These are phyloP conservation scores for Huntiella omanensis DNA, from an alignment of 2,329 filamentous ascomycete species.

Conservation along the genomic window DNA sequence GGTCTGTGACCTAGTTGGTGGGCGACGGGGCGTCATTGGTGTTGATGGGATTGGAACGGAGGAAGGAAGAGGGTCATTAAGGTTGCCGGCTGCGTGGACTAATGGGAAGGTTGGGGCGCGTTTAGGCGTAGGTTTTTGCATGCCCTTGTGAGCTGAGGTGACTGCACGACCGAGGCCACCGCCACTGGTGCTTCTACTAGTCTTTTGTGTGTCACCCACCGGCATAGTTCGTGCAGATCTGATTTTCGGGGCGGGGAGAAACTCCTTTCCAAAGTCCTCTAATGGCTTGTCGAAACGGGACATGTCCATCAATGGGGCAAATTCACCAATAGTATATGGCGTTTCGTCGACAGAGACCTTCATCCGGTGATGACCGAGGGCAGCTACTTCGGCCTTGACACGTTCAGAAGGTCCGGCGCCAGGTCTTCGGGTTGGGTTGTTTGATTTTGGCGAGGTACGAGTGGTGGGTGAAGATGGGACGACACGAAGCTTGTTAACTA, in stretches of 20 bases:
- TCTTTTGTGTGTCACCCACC: no score
- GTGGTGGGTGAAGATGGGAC: slow-evolving; percentile 20
- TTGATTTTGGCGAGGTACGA: slow-evolving; percentile 7
- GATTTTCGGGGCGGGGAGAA: slow-evolving; percentile 14
- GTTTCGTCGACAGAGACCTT: slow-evolving; percentile 27
- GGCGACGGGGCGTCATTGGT: not conserved
- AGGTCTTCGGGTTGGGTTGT: not conserved
- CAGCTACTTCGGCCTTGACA: slow-evolving; percentile 3
- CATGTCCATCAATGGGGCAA: slow-evolving; percentile 48
- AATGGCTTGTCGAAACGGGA: slow-evolving; percentile 35
- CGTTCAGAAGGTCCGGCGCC: not conserved
- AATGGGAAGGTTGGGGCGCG: slow-evolving; percentile 3
- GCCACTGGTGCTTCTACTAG: no score
- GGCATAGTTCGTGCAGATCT: not conserved
- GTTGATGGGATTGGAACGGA: not conserved
- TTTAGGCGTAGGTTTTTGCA: not conserved
- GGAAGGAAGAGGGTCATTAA: slow-evolving; percentile 1
- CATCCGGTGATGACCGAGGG: slow-evolving; percentile 18
- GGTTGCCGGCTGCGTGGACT: slow-evolving; percentile 3
- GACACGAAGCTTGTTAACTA: slow-evolving; percentile 46
- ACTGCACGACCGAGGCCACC: no score
- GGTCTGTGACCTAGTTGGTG: not conserved
- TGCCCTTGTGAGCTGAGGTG: no score
- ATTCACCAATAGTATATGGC: slow-evolving; percentile 46
- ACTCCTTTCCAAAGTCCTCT: slow-evolving; percentile 30